phyloP scores from a whole-genome alignment of 257 asterid genomes.

The Linaria vulgaris region DNA sequence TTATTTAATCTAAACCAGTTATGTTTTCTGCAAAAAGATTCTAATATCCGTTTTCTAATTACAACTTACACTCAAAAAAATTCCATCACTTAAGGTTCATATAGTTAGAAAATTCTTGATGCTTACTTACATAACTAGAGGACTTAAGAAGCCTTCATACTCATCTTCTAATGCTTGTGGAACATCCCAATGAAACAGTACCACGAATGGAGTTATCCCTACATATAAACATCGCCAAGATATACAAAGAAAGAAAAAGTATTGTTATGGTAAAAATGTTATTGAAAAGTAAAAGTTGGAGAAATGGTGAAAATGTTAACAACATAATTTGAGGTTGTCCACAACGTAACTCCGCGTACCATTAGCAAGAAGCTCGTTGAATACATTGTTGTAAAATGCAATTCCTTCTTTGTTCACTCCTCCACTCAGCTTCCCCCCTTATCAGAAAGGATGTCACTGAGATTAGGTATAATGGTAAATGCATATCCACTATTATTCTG shows the following conservation, averaged over 20 bases:
- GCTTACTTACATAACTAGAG: slow-evolving; percentile 62
- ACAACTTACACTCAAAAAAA: too few relatives aligned
- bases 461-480: too few relatives aligned
- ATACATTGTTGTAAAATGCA: slow-evolving; percentile 46
- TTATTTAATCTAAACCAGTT: too few relatives aligned
- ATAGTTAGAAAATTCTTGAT: background rate
- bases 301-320: too few relatives aligned
- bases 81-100: too few relatives aligned
- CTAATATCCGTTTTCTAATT: too few relatives aligned
- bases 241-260: background rate
- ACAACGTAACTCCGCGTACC: too few relatives aligned
- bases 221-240: background rate
- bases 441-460: background rate
- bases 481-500: too few relatives aligned
- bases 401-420: slow-evolving; percentile 59
- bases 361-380: slow-evolving; percentile 44
- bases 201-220: slow-evolving; percentile 63
- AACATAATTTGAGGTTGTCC: background rate
- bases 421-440: slow-evolving; percentile 56
- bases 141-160: slow-evolving; percentile 63
- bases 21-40: too few relatives aligned
- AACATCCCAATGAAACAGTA: slow-evolving; percentile 71
- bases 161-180: slow-evolving; percentile 78
- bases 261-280: background rate
- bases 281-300: background rate